Conservation (phyloP, 1,284 basidiomycete genomes). For the Violaceomyces palustris region DNA sequence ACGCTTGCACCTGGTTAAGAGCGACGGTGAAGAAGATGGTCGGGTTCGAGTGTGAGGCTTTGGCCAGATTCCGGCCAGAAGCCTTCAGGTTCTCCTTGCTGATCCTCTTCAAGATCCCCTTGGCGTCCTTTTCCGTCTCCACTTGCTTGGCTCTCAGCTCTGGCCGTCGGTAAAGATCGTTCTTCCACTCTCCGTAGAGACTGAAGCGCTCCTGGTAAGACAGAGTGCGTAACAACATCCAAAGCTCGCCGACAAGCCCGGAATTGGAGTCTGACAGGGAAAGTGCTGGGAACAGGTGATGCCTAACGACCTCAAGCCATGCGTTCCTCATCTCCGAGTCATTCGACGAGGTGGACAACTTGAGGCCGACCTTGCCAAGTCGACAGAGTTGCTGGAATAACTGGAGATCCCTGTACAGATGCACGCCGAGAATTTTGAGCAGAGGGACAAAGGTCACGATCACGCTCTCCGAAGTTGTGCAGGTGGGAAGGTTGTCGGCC, state of each 20-base stretch:
- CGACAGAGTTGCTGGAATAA: slow-evolving; percentile 45
- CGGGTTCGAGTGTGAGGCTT: slow-evolving; percentile 88
- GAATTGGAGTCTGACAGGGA: slow-evolving; percentile 73
- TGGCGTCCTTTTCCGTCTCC: slow-evolving; percentile 59
- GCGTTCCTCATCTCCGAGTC: slow-evolving; percentile 45
- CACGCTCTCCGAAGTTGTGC: slow-evolving; percentile 21
- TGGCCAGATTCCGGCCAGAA: slow-evolving; percentile 81
- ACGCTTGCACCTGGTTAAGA: slow-evolving; percentile 90
- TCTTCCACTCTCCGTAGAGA: slow-evolving; percentile 93
- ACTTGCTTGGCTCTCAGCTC: slow-evolving; percentile 53
- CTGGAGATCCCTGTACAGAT: slow-evolving; percentile 26
- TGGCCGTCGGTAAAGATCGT: slow-evolving; percentile 58
- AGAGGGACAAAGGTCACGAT: slow-evolving; percentile 34
- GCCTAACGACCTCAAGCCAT: slow-evolving; percentile 77
- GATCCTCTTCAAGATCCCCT: slow-evolving; percentile 48
- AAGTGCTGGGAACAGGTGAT: slow-evolving; percentile 78
- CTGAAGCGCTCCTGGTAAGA: slow-evolving; percentile 76
- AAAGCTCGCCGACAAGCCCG: slow-evolving; percentile 56
- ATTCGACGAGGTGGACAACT: slow-evolving; percentile 7
- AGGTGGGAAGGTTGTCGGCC: slow-evolving; percentile 23
- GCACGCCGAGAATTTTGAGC: slow-evolving; percentile 40
- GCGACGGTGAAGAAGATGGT: slow-evolving; percentile 84
- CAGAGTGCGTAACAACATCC: slow-evolving; percentile 66
- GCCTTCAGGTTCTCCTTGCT: slow-evolving; percentile 68
- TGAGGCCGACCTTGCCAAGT: slow-evolving; percentile 26